Conservation (phyloP, 2,329 filamentous ascomycete genomes). For the Diaporthe sp. region DNA sequence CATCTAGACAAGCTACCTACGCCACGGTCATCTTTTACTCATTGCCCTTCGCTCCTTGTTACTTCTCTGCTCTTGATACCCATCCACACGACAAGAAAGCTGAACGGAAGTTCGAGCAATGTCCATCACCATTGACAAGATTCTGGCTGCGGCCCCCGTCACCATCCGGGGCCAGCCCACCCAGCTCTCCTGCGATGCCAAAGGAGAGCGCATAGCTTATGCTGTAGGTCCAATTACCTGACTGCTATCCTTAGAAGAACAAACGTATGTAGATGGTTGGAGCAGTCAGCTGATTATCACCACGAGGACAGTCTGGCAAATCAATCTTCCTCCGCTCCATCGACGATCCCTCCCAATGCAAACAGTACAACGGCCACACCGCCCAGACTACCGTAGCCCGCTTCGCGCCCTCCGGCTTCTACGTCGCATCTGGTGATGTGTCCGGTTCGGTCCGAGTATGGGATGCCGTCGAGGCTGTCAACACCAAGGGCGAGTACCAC, state of each 20-base stretch:
- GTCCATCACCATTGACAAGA: conserved; percentile 73
- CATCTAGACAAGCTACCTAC: background rate
- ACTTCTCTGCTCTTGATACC: background rate
- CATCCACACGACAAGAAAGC: background rate
- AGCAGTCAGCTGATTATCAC: background rate
- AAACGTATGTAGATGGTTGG: background rate
- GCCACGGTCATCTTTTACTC: background rate
- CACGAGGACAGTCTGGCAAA: conserved; percentile 80
- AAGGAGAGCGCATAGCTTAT: conserved; percentile 93
- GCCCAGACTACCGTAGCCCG: conserved; percentile 90
- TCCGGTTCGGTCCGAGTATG: conserved; percentile 89
- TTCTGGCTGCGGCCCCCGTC: conserved; percentile 86
- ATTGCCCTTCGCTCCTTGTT: background rate
- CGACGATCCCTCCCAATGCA: conserved; percentile 85
- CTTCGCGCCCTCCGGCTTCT: conserved; percentile 95
- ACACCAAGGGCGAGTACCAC: conserved; percentile 92
- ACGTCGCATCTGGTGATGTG: conserved; percentile 91
- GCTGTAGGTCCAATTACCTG: conserved; percentile 71
- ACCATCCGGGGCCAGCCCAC: conserved; percentile 90
- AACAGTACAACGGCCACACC: conserved; percentile 94
- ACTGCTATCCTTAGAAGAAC: background rate
- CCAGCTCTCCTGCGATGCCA: conserved; percentile 86
- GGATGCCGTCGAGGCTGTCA: conserved; percentile 87
- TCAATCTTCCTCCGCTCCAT: conserved; percentile 96
- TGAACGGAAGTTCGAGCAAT: conserved; percentile 45